Base-by-base conservation (phyloP, 2,329 filamentous ascomycete species). In the Parastagonospora nodorum region DNA sequence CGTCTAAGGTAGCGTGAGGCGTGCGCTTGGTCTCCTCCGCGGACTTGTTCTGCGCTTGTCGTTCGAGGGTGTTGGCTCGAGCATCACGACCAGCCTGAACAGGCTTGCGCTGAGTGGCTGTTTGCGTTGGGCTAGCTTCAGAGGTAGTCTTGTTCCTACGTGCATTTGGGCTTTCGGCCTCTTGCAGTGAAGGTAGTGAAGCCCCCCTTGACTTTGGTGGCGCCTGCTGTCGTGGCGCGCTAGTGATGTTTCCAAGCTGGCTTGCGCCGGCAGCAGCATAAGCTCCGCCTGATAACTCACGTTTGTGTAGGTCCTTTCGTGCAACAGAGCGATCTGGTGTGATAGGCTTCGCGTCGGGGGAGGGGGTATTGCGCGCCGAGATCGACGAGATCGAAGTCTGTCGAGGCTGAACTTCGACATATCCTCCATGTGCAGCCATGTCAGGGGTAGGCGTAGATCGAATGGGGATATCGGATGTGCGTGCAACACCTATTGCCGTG, bases 401-500 rank as follows among this genome's bases (percentile, higher is more conserved):
- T 10, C 64, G 66, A 7, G 68, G 63, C 30, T 63, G 58, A 2
- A 63, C 54, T 43, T 74, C 62, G 5, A 70, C 66, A 43, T 60
- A 66, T 5, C 60, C 64, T 44, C 60, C 63, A 30, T 66, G 60
- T 8, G 60, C 54, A 14, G 60, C 53, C 19, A 6, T 52, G 31
- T 31, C 60, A 31, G 69, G 64, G 10, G 66, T 66, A 10, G 68
- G 64, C 2, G 64, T 57, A 19, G 66, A 57, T 30, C 58, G 60
- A 32, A 74, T 69, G 11, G 68, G 67, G 12, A 71, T 57, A 56
- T 78, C 71, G 10, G 77, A 75, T 5, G 76, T 77, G 42, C 61
- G 73, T 14, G 76, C 77, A 33, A 78, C 63, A 41, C 77, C 76
- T 54, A 78, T 78, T 38, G 67, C 70, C 24, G 64, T 55, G 2